Percentiles rank a stretch among this genome's conserved stretches.
phyloP scores from a whole-genome alignment of 306 rosid genomes.

The Sicyos edulis region DNA sequence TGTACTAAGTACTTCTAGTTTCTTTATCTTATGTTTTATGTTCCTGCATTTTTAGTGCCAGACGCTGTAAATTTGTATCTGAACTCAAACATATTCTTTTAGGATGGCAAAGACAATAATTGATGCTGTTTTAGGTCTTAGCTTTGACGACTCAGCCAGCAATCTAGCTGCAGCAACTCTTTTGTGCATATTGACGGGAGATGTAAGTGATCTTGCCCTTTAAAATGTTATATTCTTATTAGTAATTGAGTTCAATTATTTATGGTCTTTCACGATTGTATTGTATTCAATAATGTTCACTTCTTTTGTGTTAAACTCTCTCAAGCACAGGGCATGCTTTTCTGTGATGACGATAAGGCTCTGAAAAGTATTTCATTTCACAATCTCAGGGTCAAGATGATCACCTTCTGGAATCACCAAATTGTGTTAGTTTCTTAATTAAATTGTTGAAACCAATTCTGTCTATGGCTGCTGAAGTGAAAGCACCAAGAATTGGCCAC shows the following conservation, averaged over 20 bases:
- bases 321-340: slow-evolving; percentile 10
- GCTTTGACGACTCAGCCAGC: slow-evolving; percentile 77
- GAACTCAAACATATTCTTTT: slow-evolving; percentile 25
- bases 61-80: neutral
- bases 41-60: neutral
- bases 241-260: neutral
- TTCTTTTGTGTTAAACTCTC: slow-evolving; percentile 3
- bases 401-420: slow-evolving; percentile 74
- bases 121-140: slow-evolving; percentile 72
- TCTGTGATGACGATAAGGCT: neutral
- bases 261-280: neutral
- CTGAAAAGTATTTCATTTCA: slow-evolving; percentile 14
- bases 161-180: slow-evolving; percentile 87
- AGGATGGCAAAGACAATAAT: slow-evolving; percentile 86
- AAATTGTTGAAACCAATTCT: slow-evolving; percentile 76
- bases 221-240: neutral
- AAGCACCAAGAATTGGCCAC: slow-evolving; percentile 62
- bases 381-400: slow-evolving; percentile 96
- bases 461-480: slow-evolving; percentile 50
- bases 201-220: slow-evolving; percentile 48
- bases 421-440: slow-evolving; percentile 58
- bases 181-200: slow-evolving; percentile 73
- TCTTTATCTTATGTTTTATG: neutral
- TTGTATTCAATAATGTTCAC: neutral
- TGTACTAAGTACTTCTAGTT: neutral